phyloP scores from a whole-genome alignment of 2,329 filamentous ascomycete genomes.

The Penicillium nordicum region DNA sequence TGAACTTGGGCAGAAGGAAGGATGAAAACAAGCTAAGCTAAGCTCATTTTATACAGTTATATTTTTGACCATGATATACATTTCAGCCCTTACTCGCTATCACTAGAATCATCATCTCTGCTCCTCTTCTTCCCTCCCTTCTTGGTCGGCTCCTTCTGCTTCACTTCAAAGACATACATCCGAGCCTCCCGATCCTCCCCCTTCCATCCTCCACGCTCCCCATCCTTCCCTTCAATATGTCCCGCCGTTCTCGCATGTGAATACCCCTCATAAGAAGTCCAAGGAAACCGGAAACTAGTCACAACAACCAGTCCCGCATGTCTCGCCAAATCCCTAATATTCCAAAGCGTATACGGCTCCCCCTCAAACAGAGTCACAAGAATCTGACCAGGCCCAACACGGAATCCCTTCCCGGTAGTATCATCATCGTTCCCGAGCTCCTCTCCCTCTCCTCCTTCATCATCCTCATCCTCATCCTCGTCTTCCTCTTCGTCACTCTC shows the following conservation, averaged over 20 bases:
- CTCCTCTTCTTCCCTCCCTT: conserved; percentile 36
- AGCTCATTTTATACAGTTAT: not conserved
- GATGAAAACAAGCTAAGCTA: not conserved
- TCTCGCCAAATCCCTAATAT: conserved; percentile 79
- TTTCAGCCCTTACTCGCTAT: conserved; percentile 25
- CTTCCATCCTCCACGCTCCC: conserved; percentile 44
- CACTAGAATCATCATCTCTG: conserved; percentile 34
- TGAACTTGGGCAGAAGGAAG: conserved; percentile 38
- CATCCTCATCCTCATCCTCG: conserved; percentile 17
- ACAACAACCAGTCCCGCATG: conserved; percentile 54
- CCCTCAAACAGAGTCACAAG: conserved; percentile 88
- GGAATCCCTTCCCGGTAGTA: conserved; percentile 16
- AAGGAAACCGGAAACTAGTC: conserved; percentile 48
- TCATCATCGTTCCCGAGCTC: conserved; percentile 12
- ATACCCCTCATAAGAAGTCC: conserved; percentile 47
- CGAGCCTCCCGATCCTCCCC: conserved; percentile 48
- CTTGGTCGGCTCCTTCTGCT: conserved; percentile 30
- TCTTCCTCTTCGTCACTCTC: conserved; percentile 16
- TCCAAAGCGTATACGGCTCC: conserved; percentile 94
- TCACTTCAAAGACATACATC: conserved; percentile 47
- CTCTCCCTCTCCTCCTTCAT: conserved; percentile 13
- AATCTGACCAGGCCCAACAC: conserved; percentile 52
- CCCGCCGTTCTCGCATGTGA: conserved; percentile 48
- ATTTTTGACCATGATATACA: not conserved
- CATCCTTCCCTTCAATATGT: conserved; percentile 42